phyloP scores from a whole-genome alignment of 306 rosid genomes.

The Pterocarpus santalinus region DNA sequence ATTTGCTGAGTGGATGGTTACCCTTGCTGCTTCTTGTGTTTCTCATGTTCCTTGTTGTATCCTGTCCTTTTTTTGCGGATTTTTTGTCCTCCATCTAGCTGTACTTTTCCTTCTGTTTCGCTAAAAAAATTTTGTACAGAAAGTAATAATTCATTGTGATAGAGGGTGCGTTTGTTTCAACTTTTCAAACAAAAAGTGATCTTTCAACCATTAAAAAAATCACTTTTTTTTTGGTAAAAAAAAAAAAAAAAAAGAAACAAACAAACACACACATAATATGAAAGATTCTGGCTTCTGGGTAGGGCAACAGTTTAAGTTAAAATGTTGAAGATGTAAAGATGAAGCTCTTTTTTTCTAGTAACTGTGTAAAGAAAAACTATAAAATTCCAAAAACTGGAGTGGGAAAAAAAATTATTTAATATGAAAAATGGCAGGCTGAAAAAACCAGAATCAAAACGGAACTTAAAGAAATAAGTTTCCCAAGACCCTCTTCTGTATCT shows the following conservation, averaged over 20 bases:
- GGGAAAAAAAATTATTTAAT: not conserved
- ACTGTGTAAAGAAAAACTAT: slow-evolving; percentile 30
- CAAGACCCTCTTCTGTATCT: slow-evolving; percentile 28
- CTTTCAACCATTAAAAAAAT: not conserved
- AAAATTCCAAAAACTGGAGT: not conserved
- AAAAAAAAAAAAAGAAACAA: no score
- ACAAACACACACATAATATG: not conserved
- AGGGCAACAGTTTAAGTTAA: not conserved
- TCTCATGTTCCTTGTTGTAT: not conserved
- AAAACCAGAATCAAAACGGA: not conserved
- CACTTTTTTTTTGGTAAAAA: no score
- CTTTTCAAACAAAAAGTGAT: not conserved
- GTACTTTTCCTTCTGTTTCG: not conserved
- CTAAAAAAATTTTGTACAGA: not conserved
- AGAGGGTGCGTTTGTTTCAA: no score
- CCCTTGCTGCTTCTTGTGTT: not conserved
- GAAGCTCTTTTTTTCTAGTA: no score
- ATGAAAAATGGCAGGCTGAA: slow-evolving; percentile 16
- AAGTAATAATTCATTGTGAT: no score
- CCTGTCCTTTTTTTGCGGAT: slow-evolving; percentile 10
- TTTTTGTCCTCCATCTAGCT: not conserved
- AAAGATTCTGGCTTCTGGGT: not conserved
- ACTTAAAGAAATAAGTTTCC: not conserved
- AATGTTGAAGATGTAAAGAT: not conserved
- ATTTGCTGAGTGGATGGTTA: slow-evolving; percentile 3